A percentile compares a stretch with the other conserved stretches of the same genome.
Evolutionary conservation across 805 yeast genomes (phyloP).

Genomic region (Schizosaccharomyces osmophilus): DNA sequence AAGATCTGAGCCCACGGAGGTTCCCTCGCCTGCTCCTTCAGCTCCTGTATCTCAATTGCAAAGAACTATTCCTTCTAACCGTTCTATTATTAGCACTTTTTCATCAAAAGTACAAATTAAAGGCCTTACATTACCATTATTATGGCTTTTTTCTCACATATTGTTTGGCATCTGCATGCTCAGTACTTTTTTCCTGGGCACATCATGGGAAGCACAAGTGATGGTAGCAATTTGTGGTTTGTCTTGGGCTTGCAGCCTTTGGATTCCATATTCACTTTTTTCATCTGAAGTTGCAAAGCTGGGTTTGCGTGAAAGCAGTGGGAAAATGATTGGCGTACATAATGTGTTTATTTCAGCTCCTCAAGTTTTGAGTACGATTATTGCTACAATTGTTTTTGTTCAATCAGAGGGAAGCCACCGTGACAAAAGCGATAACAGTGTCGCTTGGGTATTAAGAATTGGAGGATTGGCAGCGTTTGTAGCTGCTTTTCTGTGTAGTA

Average conservation of each 20-base stretch:
- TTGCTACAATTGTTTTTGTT: constrained; percentile 24
- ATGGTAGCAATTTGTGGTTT: constrained; percentile 31
- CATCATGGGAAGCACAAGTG: constrained; percentile 21
- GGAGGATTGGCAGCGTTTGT: constrained; percentile 28
- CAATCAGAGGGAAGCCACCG: constrained; percentile 12
- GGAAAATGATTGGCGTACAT: constrained; percentile 31
- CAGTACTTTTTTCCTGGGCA: constrained; percentile 22
- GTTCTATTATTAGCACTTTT: neutral
- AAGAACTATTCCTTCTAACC: neutral
- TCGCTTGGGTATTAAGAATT: constrained; percentile 33
- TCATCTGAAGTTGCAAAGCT: constrained; percentile 32
- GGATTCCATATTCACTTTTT: constrained; percentile 43
- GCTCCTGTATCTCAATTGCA: neutral
- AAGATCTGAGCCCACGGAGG: neutral
- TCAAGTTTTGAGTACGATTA: constrained; percentile 24
- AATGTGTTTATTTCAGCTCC: constrained; percentile 35
- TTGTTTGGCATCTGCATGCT: constrained; percentile 26
- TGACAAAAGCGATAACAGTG: constrained; percentile 16
- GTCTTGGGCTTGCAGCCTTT: constrained; percentile 40
- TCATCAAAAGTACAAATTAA: constrained; percentile 5
- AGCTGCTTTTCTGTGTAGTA: constrained; percentile 14
- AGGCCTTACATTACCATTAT: constrained; percentile 3
- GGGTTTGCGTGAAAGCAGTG: constrained; percentile 28
- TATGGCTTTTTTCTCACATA: constrained; percentile 29
- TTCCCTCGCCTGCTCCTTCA: too few species aligned